Evolutionary conservation across 73 alveolate species (phyloP).

Genomic region (Breviolum minutum): DNA sequence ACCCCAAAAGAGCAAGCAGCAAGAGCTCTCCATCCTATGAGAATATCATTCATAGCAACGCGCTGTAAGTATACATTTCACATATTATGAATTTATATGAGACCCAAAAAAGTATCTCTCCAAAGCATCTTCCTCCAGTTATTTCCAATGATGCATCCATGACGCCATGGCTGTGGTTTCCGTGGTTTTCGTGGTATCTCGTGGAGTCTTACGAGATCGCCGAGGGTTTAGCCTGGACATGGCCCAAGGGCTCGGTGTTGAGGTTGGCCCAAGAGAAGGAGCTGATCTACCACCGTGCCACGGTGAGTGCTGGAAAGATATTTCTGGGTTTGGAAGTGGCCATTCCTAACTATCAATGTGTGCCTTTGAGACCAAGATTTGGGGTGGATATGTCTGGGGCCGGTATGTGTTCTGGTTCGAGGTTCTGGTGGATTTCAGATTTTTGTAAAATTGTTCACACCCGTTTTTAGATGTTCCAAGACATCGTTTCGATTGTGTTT

Average conservation of each 20-base stretch:
- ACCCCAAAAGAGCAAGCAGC: too few relatives aligned
- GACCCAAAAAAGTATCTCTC: neutral
- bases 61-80: too few relatives aligned
- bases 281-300: neutral
- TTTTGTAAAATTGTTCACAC: neutral
- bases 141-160: neutral
- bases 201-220: neutral
- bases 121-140: neutral
- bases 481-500: too few relatives aligned
- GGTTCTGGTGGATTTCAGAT: neutral
- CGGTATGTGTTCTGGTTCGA: neutral
- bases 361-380: neutral
- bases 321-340: conserved; percentile 1
- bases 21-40: too few relatives aligned
- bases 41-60: too few relatives aligned
- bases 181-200: neutral
- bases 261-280: neutral
- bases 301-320: neutral
- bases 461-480: too few relatives aligned
- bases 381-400: neutral
- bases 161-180: neutral
- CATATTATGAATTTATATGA: neutral
- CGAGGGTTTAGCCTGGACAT: conserved; percentile 12
- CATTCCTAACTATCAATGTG: neutral
- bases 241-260: conserved; percentile 49